Percentiles rank a stretch among this genome's conserved stretches.
These are phyloP conservation scores for Sphagnum magellanicum DNA, from an alignment of 228 moss, liverwort and hornwort genomes.

Conservation along the genomic window DNA sequence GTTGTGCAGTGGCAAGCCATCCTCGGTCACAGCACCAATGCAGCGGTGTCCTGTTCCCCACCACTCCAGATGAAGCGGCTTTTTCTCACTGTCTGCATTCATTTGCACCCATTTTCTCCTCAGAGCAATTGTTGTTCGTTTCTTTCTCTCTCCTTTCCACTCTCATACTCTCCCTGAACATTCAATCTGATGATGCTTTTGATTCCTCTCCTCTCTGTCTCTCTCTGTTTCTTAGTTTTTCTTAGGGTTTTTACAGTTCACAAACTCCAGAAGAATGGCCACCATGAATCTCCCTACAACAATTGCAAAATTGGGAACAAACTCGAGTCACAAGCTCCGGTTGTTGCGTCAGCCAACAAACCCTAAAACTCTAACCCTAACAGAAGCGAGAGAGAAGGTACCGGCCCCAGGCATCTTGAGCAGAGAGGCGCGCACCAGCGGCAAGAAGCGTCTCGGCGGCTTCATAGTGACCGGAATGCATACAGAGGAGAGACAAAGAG, in stretches of 20 bases:
- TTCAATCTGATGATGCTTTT: conserved; percentile 19
- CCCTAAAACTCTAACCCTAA: neutral
- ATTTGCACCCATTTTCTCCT: conserved; percentile 15
- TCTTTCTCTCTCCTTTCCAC: conserved; percentile 2
- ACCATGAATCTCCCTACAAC: conserved; percentile 2
- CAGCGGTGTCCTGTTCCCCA: conserved; percentile 54
- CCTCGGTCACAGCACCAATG: conserved; percentile 58
- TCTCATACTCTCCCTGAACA: conserved; percentile 8
- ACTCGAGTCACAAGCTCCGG: neutral
- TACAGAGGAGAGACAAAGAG: conserved; percentile 29
- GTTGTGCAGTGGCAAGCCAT: conserved; percentile 30
- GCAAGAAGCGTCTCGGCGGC: conserved; percentile 22
- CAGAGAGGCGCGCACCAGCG: conserved; percentile 20
- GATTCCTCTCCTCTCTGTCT: conserved; percentile 22
- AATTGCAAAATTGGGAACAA: neutral
- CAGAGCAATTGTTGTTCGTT: conserved; percentile 2
- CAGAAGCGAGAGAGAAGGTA: conserved; percentile 4
- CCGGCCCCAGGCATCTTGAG: conserved; percentile 44
- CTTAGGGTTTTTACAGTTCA: neutral
- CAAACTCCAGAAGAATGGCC: neutral
- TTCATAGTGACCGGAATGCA: conserved; percentile 17
- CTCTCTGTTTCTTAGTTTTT: conserved; percentile 10
- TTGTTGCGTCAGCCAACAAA: neutral
- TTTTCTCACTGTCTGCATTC: conserved; percentile 32
- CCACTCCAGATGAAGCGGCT: conserved; percentile 48